These are phyloP conservation scores for Monosporozyma aquatica DNA, from an alignment of 805 yeast species.

Conservation along the genomic window DNA sequence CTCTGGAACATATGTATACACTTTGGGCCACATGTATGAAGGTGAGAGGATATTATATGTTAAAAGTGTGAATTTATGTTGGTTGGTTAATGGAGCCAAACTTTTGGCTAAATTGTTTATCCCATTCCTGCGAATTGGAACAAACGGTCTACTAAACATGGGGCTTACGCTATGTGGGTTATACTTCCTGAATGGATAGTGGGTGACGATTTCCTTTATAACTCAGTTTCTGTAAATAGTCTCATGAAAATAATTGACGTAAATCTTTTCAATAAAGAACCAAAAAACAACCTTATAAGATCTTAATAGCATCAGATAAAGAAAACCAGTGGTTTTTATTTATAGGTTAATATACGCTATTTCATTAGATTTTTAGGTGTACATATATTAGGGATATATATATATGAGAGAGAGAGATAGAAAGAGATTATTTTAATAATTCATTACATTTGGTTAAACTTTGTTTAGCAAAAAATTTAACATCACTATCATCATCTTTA, in stretches of 20 bases:
- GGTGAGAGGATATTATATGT: conserved; percentile 42
- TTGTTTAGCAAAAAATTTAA: conserved; percentile 71
- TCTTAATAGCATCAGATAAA: too few relatives aligned
- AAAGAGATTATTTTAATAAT: not conserved
- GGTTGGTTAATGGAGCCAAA: not conserved
- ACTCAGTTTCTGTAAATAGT: too few relatives aligned
- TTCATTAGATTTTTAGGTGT: too few relatives aligned
- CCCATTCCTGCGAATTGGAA: conserved; percentile 1
- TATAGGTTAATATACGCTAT: too few relatives aligned
- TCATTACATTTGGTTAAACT: conserved; percentile 37
- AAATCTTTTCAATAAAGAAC: too few relatives aligned
- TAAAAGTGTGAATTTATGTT: conserved; percentile 27
- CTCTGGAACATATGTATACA: conserved; percentile 42
- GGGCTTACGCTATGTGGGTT: too few relatives aligned
- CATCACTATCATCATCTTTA: conserved; percentile 79
- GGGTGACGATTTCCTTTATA: too few relatives aligned
- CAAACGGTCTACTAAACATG: conserved; percentile 6
- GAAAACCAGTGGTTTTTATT: too few relatives aligned
- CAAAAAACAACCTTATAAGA: too few relatives aligned
- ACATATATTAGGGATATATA: not conserved
- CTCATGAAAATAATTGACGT: too few relatives aligned
- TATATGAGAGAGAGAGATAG: not conserved
- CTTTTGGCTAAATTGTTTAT: not conserved
- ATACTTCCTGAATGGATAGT: too few relatives aligned
- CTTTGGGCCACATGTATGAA: conserved; percentile 52